Evolutionary conservation across 2,329 filamentous ascomycete species (phyloP), one percentile per base, ranked within the genome.

Genomic region (Fusarium abutilonis): DNA sequence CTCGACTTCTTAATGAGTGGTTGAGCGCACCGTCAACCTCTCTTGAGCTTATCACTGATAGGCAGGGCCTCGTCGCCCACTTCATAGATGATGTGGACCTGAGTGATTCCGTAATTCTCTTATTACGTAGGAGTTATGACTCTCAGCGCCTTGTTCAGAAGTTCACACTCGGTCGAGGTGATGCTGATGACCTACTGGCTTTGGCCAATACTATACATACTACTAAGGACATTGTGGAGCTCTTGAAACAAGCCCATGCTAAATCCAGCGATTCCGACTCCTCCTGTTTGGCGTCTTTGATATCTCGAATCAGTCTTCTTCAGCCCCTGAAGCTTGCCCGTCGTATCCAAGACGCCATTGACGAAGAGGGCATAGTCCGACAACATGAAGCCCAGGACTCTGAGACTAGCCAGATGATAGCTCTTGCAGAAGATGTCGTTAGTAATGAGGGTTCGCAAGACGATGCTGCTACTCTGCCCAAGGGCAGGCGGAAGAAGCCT

Each of bases 21-120:
- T 79, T 99, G n/a, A 88, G 90, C 84, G 86, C 92, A 1, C 95
- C 95, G 0, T 97, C 94, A 1, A 95, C 93, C n/a, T 96, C 90
- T 9, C 76, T 97, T 5, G 79, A 86, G 6, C 83, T 89, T 4
- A 97, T 99, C 67, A 89, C 89, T 63, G 82, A 86, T 53, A 86
- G 95, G 4, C 86, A 97, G 43, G 89, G 97, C 68, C 82, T 98
- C 1, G 93, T 97, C 4, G 84, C 89, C 17, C 83, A 86, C 40
- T 90, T 98, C 73, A 80, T 94, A 6, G 77, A 84, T 2, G 79
- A 90, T 56, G 80, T 84, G 17, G 78, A 87, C 36, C 80, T 97
- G 6, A 86, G 90, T 38, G 90, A 96, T 65, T 82, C 86, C 39
- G 78, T 96, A 21, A 79, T 87, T 1, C 74, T 85, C 14, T 80